Conservation (phyloP, 2,329 filamentous ascomycete species). For the Ceratocystiopsis sp. region DNA sequence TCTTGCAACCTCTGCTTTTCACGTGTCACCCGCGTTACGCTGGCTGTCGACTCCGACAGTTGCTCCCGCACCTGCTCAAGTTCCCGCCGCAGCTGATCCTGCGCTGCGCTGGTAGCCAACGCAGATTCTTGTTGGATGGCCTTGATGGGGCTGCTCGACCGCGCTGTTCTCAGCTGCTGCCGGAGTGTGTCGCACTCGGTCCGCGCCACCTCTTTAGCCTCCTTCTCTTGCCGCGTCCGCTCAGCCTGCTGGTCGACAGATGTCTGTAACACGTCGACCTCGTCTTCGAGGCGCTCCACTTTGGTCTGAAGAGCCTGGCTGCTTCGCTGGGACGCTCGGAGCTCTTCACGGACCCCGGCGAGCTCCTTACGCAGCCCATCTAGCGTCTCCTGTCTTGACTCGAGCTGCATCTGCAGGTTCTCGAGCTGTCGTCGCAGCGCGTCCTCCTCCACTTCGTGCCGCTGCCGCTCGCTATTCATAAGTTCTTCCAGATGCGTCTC, state of each 20-base stretch:
- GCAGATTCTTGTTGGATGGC: slow-evolving; percentile 11
- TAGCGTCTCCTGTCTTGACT: slow-evolving; percentile 45
- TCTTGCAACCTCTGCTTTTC: slow-evolving; percentile 50
- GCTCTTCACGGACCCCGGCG: slow-evolving; percentile 47
- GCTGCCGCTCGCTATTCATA: slow-evolving; percentile 52
- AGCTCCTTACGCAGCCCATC: slow-evolving; percentile 51
- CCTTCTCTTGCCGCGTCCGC: too few species aligned
- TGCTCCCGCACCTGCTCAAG: slow-evolving; percentile 37
- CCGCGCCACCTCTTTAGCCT: slow-evolving; percentile 25
- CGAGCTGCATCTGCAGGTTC: slow-evolving; percentile 54
- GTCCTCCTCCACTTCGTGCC: slow-evolving; percentile 55
- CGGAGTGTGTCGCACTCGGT: slow-evolving; percentile 27
- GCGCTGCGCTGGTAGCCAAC: slow-evolving; percentile 12
- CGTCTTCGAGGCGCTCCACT: slow-evolving; percentile 52
- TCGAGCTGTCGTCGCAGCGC: slow-evolving; percentile 56
- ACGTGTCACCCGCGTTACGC: slow-evolving; percentile 28
- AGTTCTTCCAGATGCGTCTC: slow-evolving; percentile 51
- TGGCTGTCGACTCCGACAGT: slow-evolving; percentile 39
- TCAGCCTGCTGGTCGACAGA: too few species aligned
- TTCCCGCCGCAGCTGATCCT: slow-evolving; percentile 19
- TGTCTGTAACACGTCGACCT: slow-evolving; percentile 30
- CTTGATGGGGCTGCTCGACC: slow-evolving; percentile 6
- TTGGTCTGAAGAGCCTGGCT: slow-evolving; percentile 46
- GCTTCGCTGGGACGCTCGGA: slow-evolving; percentile 50
- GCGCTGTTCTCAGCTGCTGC: slow-evolving; percentile 23